Percentiles rank a stretch among this genome's conserved stretches.
These are phyloP conservation scores for Epichloe festucae DNA, from an alignment of 2,329 filamentous ascomycete genomes.

Conservation along the genomic window DNA sequence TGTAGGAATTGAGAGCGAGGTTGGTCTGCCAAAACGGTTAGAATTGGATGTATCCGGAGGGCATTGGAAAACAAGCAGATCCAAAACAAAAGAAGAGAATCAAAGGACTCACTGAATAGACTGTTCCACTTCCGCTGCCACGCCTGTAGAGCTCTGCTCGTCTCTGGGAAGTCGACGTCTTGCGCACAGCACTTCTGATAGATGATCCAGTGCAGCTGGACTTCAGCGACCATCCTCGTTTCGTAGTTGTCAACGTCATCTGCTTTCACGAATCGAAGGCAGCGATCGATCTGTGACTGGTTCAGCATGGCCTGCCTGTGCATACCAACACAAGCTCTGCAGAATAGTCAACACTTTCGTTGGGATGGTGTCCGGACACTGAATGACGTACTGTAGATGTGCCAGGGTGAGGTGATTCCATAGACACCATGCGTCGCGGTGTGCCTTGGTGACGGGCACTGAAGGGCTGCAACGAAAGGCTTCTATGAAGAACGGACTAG, in stretches of 20 bases:
- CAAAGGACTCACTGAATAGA: conserved; percentile 7
- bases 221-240: conserved; percentile 15
- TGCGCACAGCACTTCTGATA: conserved; percentile 10
- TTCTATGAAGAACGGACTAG: conserved; percentile 11
- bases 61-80: no score
- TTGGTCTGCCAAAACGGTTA: conserved; percentile 8
- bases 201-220: conserved; percentile 17
- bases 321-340: conserved; percentile 16
- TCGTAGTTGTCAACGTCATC: conserved; percentile 13
- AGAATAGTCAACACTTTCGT: not conserved
- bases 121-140: conserved; percentile 13
- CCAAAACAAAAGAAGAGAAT: no score
- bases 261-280: conserved; percentile 5
- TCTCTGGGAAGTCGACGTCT: conserved; percentile 5
- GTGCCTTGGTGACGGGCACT: not conserved
- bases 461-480: not conserved
- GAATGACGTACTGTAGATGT: conserved; percentile 14
- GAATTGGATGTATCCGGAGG: not conserved
- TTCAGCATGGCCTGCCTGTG: conserved; percentile 11
- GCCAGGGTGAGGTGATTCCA: conserved; percentile 17
- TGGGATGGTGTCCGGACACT: no score
- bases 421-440: conserved; percentile 11
- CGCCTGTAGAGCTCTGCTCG: conserved; percentile 4
- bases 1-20: conserved; percentile 17
- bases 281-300: conserved; percentile 11